phyloP scores from a whole-genome alignment of 1,284 basidiomycete genomes.

The Mycena citricolor region DNA sequence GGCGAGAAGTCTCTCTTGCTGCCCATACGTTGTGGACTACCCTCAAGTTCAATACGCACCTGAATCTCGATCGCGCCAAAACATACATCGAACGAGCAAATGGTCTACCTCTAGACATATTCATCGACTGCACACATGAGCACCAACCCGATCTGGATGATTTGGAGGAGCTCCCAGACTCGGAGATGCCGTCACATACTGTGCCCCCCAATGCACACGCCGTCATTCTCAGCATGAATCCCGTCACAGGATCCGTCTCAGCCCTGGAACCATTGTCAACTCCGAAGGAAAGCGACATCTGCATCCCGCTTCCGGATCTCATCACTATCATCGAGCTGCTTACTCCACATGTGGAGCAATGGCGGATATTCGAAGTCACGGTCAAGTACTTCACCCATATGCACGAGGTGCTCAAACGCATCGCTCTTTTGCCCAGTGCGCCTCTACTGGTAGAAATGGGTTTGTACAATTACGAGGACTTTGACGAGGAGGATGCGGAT shows the following conservation, averaged over 20 bases:
- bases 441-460: constrained; percentile 50
- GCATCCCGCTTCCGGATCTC: constrained; percentile 32
- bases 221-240: constrained; percentile 23
- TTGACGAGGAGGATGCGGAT: constrained; percentile 23
- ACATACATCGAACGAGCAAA: constrained; percentile 48
- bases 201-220: constrained; percentile 21
- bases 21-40: constrained; percentile 29
- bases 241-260: constrained; percentile 6
- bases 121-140: constrained; percentile 41
- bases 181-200: constrained; percentile 2
- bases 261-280: neutral
- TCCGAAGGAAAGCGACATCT: constrained; percentile 2
- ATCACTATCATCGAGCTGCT: constrained; percentile 47
- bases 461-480: constrained; percentile 51
- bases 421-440: constrained; percentile 44
- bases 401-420: constrained; percentile 40
- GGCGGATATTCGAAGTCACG: constrained; percentile 48
- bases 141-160: constrained; percentile 27
- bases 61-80: constrained; percentile 37
- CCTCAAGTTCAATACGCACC: constrained; percentile 28
- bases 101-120: constrained; percentile 45
- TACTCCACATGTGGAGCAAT: constrained; percentile 49
- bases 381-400: constrained; percentile 48
- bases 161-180: constrained; percentile 12
- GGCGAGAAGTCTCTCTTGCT: constrained; percentile 35